Percentiles rank a stretch among this genome's conserved stretches.
Evolutionary conservation across 2,329 filamentous ascomycete species (phyloP).

Genomic region (Conoideocrella luteorostrata): DNA sequence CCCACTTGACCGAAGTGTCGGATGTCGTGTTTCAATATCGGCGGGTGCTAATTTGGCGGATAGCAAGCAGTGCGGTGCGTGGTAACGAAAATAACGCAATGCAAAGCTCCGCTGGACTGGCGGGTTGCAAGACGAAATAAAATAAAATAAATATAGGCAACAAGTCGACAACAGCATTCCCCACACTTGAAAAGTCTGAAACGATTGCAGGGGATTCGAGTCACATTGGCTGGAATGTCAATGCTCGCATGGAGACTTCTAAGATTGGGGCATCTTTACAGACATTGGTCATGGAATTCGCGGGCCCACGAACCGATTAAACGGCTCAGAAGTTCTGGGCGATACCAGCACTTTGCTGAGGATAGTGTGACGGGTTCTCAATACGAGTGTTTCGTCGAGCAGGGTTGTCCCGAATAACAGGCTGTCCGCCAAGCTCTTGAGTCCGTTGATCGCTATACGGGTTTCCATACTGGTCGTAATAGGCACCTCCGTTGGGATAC

Average conservation of each 20-base stretch:
- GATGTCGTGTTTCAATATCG: no score
- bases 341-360: slow-evolving; percentile 89
- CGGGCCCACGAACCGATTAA: background rate
- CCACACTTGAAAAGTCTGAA: no score
- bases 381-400: slow-evolving; percentile 91
- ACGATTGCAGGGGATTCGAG: no score
- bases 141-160: no score
- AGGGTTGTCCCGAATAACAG: slow-evolving; percentile 87
- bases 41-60: no score
- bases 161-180: no score
- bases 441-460: slow-evolving; percentile 46
- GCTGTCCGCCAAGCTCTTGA: slow-evolving; percentile 50
- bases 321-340: slow-evolving; percentile 84
- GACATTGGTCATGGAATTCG: slow-evolving; percentile 9
- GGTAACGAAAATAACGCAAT: no score
- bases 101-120: background rate
- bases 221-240: no score
- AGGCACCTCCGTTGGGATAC: slow-evolving; percentile 41
- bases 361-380: slow-evolving; percentile 82
- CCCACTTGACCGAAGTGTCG: no score
- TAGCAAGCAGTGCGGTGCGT: no score
- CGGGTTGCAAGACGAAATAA: background rate
- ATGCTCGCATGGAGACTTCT: no score
- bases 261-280: slow-evolving; percentile 6
- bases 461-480: slow-evolving; percentile 56